Evolutionary conservation across 2,329 filamentous ascomycete species (phyloP), one percentile per base, ranked within the genome.

Genomic region (Phyllosticta citrichinensis): DNA sequence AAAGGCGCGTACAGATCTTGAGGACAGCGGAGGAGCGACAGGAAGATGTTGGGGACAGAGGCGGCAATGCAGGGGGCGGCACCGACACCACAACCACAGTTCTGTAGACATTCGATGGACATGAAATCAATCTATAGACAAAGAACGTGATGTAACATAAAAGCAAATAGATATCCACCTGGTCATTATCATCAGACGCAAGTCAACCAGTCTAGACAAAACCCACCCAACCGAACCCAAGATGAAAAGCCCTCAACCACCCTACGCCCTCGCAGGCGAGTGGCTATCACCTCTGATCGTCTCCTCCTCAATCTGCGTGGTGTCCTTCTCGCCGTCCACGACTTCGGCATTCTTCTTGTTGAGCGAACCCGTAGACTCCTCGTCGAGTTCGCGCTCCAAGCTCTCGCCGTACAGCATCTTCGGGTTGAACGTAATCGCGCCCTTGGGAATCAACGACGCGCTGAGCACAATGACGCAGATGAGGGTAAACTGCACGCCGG

Each of bases 401-500:
- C 67, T 57, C 62, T 76, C 71, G n/a, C 74, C 73, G 47, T 70
- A 71, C 20, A 79, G 67, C 63, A 76, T 73, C 65, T 70, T 68
- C 0, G 77, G 79, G 57, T 81, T 81, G 47, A 79, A 67, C 0
- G 71, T 65, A 11, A 75, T 71, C 0, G 78, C 69, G 1, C 79
- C 77, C 63, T 73, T 73, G 0, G 79, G 78, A 11, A 80, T 73
- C 52, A 80, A 77, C 0, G 77, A 80, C 14, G 77, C 72, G 0
- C 69, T 68, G 27, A 80, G 66, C 11, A 80, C 73, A 25, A 80
- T 63, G 0, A 68, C 69, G 8, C 68, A 69, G 33, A 80, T 72
- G 12, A 80, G 67, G 0, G 77, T 77, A 61, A 79, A 79, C 64
- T 81, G 79, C 17, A 80, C 73, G 25, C 77, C 79, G 3, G 71